Percentiles rank a stretch among this genome's conserved stretches.
Evolutionary conservation across 139 green algal species (phyloP).

Genomic region (Deuterostichococcus epilithicus): DNA sequence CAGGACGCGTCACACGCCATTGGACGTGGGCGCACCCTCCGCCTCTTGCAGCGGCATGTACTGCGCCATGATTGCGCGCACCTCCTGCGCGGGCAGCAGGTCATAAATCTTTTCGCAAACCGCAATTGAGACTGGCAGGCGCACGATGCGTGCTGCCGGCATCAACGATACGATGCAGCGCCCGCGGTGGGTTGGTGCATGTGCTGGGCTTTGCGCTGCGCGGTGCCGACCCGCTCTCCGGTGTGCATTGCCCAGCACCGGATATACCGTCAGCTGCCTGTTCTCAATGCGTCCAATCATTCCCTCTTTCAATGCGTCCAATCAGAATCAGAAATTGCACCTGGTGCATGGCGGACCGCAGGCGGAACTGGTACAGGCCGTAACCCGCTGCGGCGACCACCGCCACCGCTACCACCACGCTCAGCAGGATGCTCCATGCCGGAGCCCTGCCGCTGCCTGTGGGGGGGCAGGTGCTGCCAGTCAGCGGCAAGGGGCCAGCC

Average conservation of each 20-base stretch:
- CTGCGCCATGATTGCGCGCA: constrained; percentile 74
- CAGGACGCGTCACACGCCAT: background rate
- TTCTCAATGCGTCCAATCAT: no score
- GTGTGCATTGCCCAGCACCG: no score
- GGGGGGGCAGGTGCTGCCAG: background rate
- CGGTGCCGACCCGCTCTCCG: no score
- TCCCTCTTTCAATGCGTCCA: no score
- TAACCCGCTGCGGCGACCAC: constrained; percentile 35
- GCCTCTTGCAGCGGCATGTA: constrained; percentile 72
- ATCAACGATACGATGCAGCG: no score
- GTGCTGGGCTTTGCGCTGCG: no score
- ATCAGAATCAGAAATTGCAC: constrained; percentile 19
- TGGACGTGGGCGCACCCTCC: background rate
- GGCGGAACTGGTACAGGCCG: constrained; percentile 37
- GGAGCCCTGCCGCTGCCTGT: constrained; percentile 25
- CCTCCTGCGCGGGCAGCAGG: constrained; percentile 33
- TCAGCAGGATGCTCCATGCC: constrained; percentile 29
- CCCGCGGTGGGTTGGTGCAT: no score
- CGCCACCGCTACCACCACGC: constrained; percentile 27
- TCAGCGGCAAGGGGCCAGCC: background rate
- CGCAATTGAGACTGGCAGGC: no score
- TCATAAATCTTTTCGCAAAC: background rate
- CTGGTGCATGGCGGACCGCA: constrained; percentile 45
- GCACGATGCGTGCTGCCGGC: no score
- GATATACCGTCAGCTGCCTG: no score